Evolutionary conservation across 768 basidiomycete species (phyloP).

Genomic region (Xanthoconium purpureum): DNA sequence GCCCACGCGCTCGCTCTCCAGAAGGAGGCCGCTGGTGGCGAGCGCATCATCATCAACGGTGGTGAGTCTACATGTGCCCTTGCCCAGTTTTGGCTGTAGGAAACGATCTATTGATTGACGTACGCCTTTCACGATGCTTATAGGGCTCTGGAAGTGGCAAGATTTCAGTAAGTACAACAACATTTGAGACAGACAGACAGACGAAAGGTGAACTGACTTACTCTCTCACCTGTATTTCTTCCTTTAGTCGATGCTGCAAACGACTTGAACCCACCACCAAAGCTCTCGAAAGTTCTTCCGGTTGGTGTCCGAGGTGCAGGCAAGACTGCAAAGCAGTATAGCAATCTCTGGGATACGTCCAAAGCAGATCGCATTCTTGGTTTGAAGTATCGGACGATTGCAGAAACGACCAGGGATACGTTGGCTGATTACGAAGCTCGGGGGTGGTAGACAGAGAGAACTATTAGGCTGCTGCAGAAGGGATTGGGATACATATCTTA

Average conservation of each 20-base stretch:
- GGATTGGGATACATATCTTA: no score
- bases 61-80: constrained; percentile 17
- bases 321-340: constrained; percentile 23
- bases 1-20: constrained; percentile 54
- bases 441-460: no score
- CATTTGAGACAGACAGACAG: no score
- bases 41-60: constrained; percentile 53
- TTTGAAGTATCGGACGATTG: constrained; percentile 39
- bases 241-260: constrained; percentile 38
- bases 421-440: constrained; percentile 42
- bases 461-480: no score
- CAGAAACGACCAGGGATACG: constrained; percentile 40
- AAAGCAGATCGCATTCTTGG: constrained; percentile 43
- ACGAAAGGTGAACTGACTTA: background rate
- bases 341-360: constrained; percentile 32
- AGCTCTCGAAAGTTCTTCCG: constrained; percentile 28
- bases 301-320: constrained; percentile 36
- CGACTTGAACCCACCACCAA: constrained; percentile 29
- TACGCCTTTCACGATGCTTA: no score
- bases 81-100: rapidly evolving
- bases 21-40: constrained; percentile 49
- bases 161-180: constrained; percentile 25
- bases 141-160: constrained; percentile 32
- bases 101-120: background rate
- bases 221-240: background rate